Base-by-base conservation (phyloP, 257 asterid genomes). In the Pogostemon cablin region DNA sequence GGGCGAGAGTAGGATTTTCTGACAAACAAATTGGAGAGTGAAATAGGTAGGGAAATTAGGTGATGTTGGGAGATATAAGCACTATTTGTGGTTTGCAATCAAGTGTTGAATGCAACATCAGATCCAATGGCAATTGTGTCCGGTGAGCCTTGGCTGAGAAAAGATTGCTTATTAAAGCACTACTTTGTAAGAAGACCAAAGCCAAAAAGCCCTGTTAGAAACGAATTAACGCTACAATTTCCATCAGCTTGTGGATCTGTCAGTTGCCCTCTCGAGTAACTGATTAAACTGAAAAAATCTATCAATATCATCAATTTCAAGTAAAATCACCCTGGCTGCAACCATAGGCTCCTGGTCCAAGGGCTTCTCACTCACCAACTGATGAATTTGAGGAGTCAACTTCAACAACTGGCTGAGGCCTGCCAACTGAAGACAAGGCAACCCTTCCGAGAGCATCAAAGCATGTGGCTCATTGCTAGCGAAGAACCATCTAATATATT, bases 261-360 rank as follows among this genome's bases (percentile, higher is more conserved):
- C 92, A 39, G 96, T 89, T 38, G 92, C 92, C 82, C 87, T 77
- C 49, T 85, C 95, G 32, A 89, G 92, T 49, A 81, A 76, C 74
- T 85, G 96, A 74, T 84, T 87, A 72, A 87, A 91, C 69, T 87
- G 93, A 72, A 93, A 58, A 75, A 78, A 85, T 15, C 99, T 86
- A 81, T 89, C 98, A 6, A 91, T 91, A 79, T 93, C 99, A 76
- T 93, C 96, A 75, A 93, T 87, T 49, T 93, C 99, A 9, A 93
- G 96, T 48, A 93, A 86, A 68, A 90, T 75, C 73, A 88, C 93
- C 82, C 99, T 85, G 56, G 98, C 99, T 15, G 96, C 99, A 72
- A 93, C 96, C 95, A 93, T 84, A 7, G 99, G 99, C 79, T 93
- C 99, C 81, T 89, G 96, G 43, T 93, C 99, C 81, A 93, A 78